A percentile compares a stretch with the other conserved stretches of the same genome.
phyloP scores from a whole-genome alignment of 2,329 filamentous ascomycete species.

The Diplodia intermedia region DNA sequence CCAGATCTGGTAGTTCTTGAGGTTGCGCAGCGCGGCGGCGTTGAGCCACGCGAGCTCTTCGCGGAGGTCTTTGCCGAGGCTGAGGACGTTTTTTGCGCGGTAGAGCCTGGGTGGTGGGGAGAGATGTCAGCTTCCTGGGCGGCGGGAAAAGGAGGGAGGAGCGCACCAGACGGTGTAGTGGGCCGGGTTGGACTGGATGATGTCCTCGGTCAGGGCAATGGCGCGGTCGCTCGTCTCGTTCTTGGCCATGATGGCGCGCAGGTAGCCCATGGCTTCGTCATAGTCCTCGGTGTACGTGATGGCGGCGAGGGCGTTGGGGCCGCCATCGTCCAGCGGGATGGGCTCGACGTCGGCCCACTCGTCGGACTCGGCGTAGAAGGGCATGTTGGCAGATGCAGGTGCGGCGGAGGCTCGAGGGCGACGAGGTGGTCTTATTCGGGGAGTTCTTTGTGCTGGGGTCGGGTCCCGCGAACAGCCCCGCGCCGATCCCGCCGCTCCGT shows the following conservation, averaged over 20 bases:
- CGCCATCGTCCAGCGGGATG: slow-evolving; percentile 83
- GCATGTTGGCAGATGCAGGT: slow-evolving; percentile 38
- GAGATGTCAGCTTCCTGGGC: neutral
- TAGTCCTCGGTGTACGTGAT: slow-evolving; percentile 94
- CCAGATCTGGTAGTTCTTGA: slow-evolving; percentile 99
- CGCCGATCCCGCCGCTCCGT: slow-evolving; percentile 1
- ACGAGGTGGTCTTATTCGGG: neutral
- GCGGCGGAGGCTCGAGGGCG: neutral
- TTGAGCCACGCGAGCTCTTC: slow-evolving; percentile 89
- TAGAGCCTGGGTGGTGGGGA: slow-evolving; percentile 68
- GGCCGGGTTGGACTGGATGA: slow-evolving; percentile 92
- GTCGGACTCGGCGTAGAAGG: slow-evolving; percentile 69
- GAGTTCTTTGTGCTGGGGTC: slow-evolving; percentile 16
- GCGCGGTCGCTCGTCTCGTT: slow-evolving; percentile 83
- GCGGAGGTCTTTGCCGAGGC: slow-evolving; percentile 68
- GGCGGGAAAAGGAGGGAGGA: neutral
- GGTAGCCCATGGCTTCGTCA: slow-evolving; percentile 88
- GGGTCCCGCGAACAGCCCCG: slow-evolving; percentile 19
- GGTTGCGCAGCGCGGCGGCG: slow-evolving; percentile 76
- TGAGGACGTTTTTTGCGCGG: slow-evolving; percentile 78
- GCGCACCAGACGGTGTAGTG: slow-evolving; percentile 94
- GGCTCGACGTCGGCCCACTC: slow-evolving; percentile 85
- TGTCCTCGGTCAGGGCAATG: slow-evolving; percentile 81
- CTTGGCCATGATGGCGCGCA: slow-evolving; percentile 88
- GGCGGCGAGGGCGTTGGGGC: slow-evolving; percentile 76